Conservation (phyloP, 2,329 filamentous ascomycete genomes). For the Fusarium sp. region DNA sequence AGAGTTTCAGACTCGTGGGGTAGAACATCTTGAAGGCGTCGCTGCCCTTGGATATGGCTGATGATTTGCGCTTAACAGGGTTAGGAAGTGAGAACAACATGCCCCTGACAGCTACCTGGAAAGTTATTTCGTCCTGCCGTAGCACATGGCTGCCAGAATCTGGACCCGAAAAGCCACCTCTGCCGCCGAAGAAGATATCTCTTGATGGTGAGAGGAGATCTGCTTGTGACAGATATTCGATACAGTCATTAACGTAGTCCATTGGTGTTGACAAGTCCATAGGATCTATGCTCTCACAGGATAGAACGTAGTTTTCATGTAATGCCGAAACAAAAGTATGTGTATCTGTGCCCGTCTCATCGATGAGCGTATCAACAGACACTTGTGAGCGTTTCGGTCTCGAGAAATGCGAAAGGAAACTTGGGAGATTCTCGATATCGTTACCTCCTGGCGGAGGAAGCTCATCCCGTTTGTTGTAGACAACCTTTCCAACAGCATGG, state of each 20-base stretch:
- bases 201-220: conserved; percentile 83
- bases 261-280: conserved; percentile 68
- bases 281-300: conserved; percentile 69
- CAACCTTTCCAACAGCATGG: conserved; percentile 92
- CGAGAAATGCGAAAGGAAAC: conserved; percentile 63
- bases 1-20: conserved; percentile 82
- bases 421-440: conserved; percentile 63
- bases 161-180: conserved; percentile 60
- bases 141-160: conserved; percentile 75
- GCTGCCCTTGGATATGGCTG: conserved; percentile 52
- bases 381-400: conserved; percentile 72
- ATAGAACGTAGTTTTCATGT: conserved; percentile 92
- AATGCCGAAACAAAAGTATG: conserved; percentile 88
- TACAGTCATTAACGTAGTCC: conserved; percentile 83
- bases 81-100: conserved; percentile 84
- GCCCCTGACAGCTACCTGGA: conserved; percentile 88
- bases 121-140: conserved; percentile 92
- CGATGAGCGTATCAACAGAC: conserved; percentile 78
- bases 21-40: conserved; percentile 93
- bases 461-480: conserved; percentile 91
- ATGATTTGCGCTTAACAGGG: conserved; percentile 78
- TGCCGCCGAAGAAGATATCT: conserved; percentile 71
- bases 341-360: conserved; percentile 92
- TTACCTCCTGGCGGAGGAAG: conserved; percentile 50
- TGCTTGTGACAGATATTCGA: conserved; percentile 85